Evolutionary conservation across 1,139 yeast genomes (phyloP), one percentile per base, ranked within the genome.

Genomic region (Scheffersomyces titani): DNA sequence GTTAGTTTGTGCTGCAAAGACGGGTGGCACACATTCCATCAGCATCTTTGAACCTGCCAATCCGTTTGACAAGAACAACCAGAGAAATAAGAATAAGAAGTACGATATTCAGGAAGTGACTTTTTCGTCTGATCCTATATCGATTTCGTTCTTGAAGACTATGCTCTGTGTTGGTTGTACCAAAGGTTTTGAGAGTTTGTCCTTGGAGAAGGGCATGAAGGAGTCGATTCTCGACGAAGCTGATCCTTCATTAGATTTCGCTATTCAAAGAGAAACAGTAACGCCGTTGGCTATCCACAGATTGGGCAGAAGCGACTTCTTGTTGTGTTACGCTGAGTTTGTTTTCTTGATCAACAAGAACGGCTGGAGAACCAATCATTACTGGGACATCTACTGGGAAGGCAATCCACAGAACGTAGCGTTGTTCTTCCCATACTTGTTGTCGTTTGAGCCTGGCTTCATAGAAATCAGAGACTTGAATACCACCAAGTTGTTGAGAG

Each of bases 311-410:
- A 46, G 49, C 18, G 96, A 93, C 75, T 93, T 94, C 70, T 76
- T 94, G 66, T 81, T 94, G 59, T 88, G 93, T 70, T 94, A 92
- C 70, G 86, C 96, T 3, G 97, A 92, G 69, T 93, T 94, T 71
- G 94, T 97, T 52, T 94, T 94, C 73, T 92, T 90, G 73, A 96
- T 94, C 63, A 93, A 94, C 67, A 83, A 91, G 58, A 93, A 93
- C 70, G 99, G 99, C 44, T 94, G 99, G 99, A 84, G 98, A 67
- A 89, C 96, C 24, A 86, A 94, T 62, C 93, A 94, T 53, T 94
- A 92, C 54, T 93, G 97, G 96, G 89, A 93, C 64, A 89, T 94
- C 55, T 89, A 90, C 70, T 94, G 99, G 99, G 98, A 94, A 74
- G 98, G 98, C 49, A 84, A 87, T 54, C 98, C 99, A 4, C 96